phyloP scores from a whole-genome alignment of 73 alveolate genomes.

The Stentor coeruleus region DNA sequence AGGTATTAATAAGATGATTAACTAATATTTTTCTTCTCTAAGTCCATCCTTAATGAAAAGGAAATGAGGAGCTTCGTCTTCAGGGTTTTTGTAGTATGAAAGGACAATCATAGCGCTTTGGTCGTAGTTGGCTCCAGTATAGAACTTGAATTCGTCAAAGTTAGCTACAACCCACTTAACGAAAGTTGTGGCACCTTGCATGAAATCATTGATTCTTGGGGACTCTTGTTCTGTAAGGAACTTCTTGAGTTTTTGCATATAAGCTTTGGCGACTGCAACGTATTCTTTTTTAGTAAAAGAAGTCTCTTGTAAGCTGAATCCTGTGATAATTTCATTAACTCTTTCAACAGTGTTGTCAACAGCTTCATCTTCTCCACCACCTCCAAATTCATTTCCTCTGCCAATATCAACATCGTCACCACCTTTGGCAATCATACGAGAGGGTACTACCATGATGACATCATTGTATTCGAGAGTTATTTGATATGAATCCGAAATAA shows the following conservation, averaged over 20 bases:
- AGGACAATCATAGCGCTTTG: conserved; percentile 25
- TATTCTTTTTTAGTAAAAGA: conserved; percentile 24
- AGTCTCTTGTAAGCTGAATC: neutral
- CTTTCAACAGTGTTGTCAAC: conserved; percentile 27
- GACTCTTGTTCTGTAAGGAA: conserved; percentile 26
- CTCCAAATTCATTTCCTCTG: conserved; percentile 35
- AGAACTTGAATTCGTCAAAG: conserved; percentile 36
- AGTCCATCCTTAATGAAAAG: conserved; percentile 25
- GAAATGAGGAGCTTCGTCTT: conserved; percentile 29
- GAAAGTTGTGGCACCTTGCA: conserved; percentile 30
- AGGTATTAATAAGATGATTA: too few relatives aligned
- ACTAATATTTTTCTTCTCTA: conserved; percentile 30
- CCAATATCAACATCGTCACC: conserved; percentile 24
- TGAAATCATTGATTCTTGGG: conserved; percentile 29
- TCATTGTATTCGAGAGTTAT: neutral
- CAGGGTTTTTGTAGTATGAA: conserved; percentile 20
- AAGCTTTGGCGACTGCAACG: conserved; percentile 24
- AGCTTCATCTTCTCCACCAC: conserved; percentile 34
- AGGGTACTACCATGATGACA: conserved; percentile 21
- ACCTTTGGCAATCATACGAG: conserved; percentile 26
- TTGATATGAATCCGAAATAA: conserved; percentile 29
- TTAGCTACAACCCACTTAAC: conserved; percentile 29
- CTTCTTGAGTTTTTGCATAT: conserved; percentile 34
- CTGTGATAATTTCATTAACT: conserved; percentile 21
- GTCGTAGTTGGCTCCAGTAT: conserved; percentile 18